phyloP scores from a whole-genome alignment of 208 protist species.

The Trypanosoma platydactyli region DNA sequence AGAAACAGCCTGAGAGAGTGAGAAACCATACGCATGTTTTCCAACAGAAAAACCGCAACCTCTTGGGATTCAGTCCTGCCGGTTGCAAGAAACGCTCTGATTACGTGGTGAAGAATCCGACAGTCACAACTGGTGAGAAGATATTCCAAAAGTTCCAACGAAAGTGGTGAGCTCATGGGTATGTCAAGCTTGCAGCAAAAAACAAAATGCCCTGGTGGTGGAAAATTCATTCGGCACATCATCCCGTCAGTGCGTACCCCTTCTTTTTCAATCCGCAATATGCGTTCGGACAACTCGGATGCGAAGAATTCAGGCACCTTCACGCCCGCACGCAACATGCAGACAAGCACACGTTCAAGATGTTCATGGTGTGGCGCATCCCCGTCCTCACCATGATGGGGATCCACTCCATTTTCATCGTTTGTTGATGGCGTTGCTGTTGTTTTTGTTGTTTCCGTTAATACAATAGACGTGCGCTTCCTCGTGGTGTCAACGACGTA shows the following conservation, averaged over 20 bases:
- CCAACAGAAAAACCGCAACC: neutral
- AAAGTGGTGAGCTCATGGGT: constrained; percentile 32
- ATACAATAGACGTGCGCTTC: neutral
- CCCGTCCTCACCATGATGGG: neutral
- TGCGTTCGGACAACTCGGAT: constrained; percentile 22
- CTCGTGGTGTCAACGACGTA: constrained; percentile 14
- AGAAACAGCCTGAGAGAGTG: constrained; percentile 16
- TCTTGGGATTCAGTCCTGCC: neutral
- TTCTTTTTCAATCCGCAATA: constrained; percentile 7
- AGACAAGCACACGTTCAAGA: constrained; percentile 26
- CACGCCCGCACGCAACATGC: constrained; percentile 29
- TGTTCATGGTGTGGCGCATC: constrained; percentile 8
- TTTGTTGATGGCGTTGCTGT: neutral
- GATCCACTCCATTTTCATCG: neutral
- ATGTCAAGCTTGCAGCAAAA: constrained; percentile 47
- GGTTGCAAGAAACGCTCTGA: constrained; percentile 34
- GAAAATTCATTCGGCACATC: constrained; percentile 5
- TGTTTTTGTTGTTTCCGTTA: constrained; percentile 9
- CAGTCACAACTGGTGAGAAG: constrained; percentile 49
- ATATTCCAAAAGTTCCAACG: constrained; percentile 30
- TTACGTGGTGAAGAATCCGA: constrained; percentile 41
- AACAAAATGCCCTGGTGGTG: constrained; percentile 62
- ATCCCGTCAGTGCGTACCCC: neutral
- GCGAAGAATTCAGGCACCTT: constrained; percentile 27
- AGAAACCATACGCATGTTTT: constrained; percentile 16